Conservation (phyloP, 2,329 filamentous ascomycete genomes). For the Xenoacremonium recifei region DNA sequence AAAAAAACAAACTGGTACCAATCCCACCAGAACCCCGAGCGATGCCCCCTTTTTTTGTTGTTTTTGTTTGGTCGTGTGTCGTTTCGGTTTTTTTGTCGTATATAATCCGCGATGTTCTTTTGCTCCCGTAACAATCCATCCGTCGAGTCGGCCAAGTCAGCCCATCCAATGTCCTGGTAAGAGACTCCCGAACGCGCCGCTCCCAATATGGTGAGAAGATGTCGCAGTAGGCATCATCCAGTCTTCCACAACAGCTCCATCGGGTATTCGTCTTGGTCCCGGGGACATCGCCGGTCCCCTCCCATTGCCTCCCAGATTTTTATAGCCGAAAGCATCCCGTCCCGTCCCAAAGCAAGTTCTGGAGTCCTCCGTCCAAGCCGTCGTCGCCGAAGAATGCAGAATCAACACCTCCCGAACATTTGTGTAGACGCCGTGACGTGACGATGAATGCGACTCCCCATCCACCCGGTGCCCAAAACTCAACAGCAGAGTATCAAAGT, state of each 20-base stretch:
- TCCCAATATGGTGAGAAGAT: slow-evolving; percentile 18
- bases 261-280: slow-evolving; percentile 22
- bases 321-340: slow-evolving; percentile 12
- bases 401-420: slow-evolving; percentile 18
- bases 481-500: too few relatives aligned
- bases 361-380: slow-evolving; percentile 8
- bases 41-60: neutral
- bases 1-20: too few relatives aligned
- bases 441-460: slow-evolving; percentile 27
- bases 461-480: slow-evolving; percentile 19
- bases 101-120: slow-evolving; percentile 16
- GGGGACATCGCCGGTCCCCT: slow-evolving; percentile 13
- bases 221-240: slow-evolving; percentile 19
- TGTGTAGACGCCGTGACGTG: slow-evolving; percentile 22
- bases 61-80: slow-evolving; percentile 8
- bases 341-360: slow-evolving; percentile 11
- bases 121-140: slow-evolving; percentile 9
- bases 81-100: slow-evolving; percentile 13
- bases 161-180: slow-evolving; percentile 11
- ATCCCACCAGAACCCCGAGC: too few relatives aligned
- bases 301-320: slow-evolving; percentile 15
- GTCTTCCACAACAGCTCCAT: too few relatives aligned
- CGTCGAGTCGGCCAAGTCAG: slow-evolving; percentile 11
- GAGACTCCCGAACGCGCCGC: neutral
- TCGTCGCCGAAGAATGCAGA: slow-evolving; percentile 17